These are phyloP conservation scores for Orbilia quercus DNA, from an alignment of 2,329 filamentous ascomycete species.

Conservation along the genomic window DNA sequence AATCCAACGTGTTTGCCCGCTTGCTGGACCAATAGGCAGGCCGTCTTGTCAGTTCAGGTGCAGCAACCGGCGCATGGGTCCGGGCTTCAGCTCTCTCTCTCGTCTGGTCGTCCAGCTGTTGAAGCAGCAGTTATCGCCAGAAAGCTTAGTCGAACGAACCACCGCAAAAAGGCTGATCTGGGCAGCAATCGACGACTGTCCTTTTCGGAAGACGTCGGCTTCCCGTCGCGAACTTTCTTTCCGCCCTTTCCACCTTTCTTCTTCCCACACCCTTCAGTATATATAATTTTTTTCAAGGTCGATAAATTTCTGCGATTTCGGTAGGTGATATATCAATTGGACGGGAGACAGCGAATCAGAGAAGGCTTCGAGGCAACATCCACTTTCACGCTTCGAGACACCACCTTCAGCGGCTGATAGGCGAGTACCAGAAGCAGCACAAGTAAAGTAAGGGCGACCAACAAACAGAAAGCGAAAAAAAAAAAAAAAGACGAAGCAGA, in stretches of 20 bases:
- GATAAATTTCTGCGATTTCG: too few species aligned
- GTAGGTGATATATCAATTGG: neutral
- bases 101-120: neutral
- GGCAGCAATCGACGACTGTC: neutral
- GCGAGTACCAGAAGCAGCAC: constrained; percentile 10
- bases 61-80: constrained; percentile 11
- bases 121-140: neutral
- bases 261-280: too few species aligned
- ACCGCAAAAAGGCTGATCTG: neutral
- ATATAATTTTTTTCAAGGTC: too few species aligned
- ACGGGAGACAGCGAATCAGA: neutral
- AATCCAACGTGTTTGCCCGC: constrained; percentile 31
- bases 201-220: neutral
- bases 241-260: too few species aligned
- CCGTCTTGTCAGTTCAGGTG: neutral
- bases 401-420: constrained; percentile 27
- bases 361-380: neutral
- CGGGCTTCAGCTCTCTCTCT: neutral
- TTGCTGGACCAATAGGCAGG: constrained; percentile 20
- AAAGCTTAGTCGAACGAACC: constrained; percentile 2
- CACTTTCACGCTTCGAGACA: constrained; percentile 15
- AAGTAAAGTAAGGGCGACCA: neutral
- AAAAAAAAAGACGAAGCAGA: neutral
- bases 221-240: neutral
- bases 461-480: neutral